Evolutionary conservation across 495 filamentous ascomycete genomes (phyloP).

Genomic region (Penicillium longicatenatum): DNA sequence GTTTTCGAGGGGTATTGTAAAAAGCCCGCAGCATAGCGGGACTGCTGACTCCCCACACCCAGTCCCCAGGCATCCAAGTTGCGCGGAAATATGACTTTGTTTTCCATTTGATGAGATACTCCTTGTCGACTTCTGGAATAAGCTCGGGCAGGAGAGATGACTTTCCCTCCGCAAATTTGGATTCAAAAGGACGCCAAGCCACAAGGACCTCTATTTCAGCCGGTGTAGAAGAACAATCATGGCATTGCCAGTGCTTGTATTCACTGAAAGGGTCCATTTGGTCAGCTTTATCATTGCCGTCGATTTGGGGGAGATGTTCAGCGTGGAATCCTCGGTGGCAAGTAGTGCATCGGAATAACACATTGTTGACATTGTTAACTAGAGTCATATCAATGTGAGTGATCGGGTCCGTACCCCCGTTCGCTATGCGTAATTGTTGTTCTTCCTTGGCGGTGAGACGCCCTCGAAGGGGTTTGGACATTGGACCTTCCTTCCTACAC

Average conservation of each 20-base stretch:
- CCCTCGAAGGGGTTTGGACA: constrained; percentile 68
- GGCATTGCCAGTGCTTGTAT: constrained; percentile 75
- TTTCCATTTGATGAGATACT: constrained; percentile 92
- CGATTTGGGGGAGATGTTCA: constrained; percentile 61
- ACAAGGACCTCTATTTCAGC: constrained; percentile 70
- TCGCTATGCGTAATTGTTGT: constrained; percentile 75
- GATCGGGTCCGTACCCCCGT: constrained; percentile 76
- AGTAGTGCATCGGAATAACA: constrained; percentile 77
- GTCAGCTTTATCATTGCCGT: constrained; percentile 34
- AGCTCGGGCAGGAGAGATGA: constrained; percentile 49
- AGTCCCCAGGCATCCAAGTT: constrained; percentile 83
- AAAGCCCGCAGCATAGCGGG: constrained; percentile 72
- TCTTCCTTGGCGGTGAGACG: constrained; percentile 76
- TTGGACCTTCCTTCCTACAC: constrained; percentile 61
- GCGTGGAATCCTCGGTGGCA: constrained; percentile 85
- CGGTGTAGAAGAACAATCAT: constrained; percentile 61
- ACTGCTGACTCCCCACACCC: constrained; percentile 78
- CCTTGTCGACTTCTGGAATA: constrained; percentile 69
- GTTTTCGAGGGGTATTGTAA: constrained; percentile 61
- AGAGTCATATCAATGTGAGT: constrained; percentile 59
- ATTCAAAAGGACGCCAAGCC: constrained; percentile 77
- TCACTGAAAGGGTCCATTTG: constrained; percentile 50
- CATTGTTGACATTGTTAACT: constrained; percentile 71
- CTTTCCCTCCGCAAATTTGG: constrained; percentile 42
- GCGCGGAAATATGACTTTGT: constrained; percentile 74